Evolutionary conservation across 345 rosid species (phyloP).

Genomic region (Rubroshorea leprosula): DNA sequence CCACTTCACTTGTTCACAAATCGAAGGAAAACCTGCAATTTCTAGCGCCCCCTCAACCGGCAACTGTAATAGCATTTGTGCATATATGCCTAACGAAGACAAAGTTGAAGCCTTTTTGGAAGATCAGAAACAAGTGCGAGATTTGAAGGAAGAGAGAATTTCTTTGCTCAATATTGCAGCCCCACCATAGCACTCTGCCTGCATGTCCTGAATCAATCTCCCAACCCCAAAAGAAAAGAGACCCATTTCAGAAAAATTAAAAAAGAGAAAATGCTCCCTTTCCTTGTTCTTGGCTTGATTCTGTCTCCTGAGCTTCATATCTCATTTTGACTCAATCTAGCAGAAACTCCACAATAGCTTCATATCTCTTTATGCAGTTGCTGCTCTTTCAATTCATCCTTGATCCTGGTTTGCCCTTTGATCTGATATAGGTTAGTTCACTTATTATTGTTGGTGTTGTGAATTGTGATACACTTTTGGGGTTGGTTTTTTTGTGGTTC

Average conservation of each 20-base stretch:
- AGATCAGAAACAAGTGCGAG: conserved; percentile 11
- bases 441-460: too few species aligned
- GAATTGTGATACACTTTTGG: too few species aligned
- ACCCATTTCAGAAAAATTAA: conserved; percentile 25
- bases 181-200: conserved; percentile 13
- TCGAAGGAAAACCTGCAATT: conserved; percentile 31
- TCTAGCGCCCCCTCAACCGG: conserved; percentile 30
- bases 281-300: conserved; percentile 20
- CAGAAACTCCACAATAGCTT: conserved; percentile 16
- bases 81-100: conserved; percentile 5
- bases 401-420: background rate
- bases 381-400: background rate
- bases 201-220: too few species aligned
- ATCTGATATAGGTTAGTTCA: too few species aligned
- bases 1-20: conserved; percentile 34
- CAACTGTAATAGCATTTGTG: conserved; percentile 35
- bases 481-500: too few species aligned
- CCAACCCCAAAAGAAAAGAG: conserved; percentile 15
- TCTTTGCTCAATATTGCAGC: too few species aligned
- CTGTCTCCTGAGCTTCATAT: conserved; percentile 32
- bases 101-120: conserved; percentile 6
- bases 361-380: background rate
- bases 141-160: too few species aligned
- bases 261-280: conserved; percentile 7
- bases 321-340: conserved; percentile 7